Percentiles rank a stretch among this genome's conserved stretches.
phyloP scores from a whole-genome alignment of 2,329 filamentous ascomycete genomes.

The Fusarium agapanthi region DNA sequence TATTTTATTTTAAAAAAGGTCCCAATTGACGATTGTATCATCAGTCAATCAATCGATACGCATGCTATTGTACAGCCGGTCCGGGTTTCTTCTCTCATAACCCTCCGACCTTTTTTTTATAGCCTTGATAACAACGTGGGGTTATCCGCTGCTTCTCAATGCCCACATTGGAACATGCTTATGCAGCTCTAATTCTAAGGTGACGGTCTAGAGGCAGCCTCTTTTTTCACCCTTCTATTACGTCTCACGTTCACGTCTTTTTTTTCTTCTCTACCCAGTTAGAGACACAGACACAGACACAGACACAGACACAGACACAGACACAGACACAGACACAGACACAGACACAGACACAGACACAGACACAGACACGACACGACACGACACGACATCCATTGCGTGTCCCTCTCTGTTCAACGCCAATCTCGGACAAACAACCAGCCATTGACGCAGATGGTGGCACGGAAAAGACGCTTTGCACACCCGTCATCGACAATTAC shows the following conservation, averaged over 20 bases:
- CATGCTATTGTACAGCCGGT: slow-evolving; percentile 8
- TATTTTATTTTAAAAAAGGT: too few species aligned
- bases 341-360: too few species aligned
- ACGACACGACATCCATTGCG: slow-evolving; percentile 10
- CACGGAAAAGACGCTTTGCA: not conserved
- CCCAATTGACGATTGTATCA: not conserved
- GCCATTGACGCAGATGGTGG: not conserved
- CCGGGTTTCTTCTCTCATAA: slow-evolving; percentile 20
- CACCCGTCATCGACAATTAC: not conserved
- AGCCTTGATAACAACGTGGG: slow-evolving; percentile 22
- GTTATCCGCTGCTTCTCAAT: slow-evolving; percentile 20
- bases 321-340: not conserved
- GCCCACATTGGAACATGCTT: slow-evolving; percentile 19
- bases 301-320: not conserved
- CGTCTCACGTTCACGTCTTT: slow-evolving; percentile 22
- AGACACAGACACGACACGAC: not conserved
- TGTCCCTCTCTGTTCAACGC: slow-evolving; percentile 2
- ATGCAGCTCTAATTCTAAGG: slow-evolving; percentile 8
- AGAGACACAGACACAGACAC: not conserved
- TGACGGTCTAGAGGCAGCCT: slow-evolving; percentile 11
- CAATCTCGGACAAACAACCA: not conserved
- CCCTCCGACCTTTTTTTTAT: slow-evolving; percentile 3
- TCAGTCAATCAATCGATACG: not conserved
- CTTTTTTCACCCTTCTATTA: slow-evolving; percentile 9
- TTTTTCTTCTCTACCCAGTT: not conserved